A percentile compares a stretch with the other conserved stretches of the same genome.
phyloP scores from a whole-genome alignment of 2,329 filamentous ascomycete species.

The Penicillium expansum region DNA sequence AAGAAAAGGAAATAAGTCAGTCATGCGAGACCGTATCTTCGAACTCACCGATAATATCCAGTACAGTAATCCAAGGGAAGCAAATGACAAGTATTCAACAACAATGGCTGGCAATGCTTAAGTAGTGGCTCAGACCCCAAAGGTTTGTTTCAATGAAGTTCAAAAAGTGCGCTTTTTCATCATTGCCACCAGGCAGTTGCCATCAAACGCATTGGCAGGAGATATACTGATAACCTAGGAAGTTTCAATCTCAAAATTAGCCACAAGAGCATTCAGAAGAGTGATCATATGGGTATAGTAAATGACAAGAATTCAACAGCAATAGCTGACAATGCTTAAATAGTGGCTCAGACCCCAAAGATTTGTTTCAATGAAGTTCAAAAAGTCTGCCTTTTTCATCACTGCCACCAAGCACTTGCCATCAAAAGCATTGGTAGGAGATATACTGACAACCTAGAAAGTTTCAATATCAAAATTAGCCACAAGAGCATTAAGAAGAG shows the following conservation, averaged over 20 bases:
- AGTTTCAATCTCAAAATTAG: background rate
- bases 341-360: background rate
- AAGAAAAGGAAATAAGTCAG: background rate
- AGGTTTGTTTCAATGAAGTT: background rate
- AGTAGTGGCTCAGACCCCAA: background rate
- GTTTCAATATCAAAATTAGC: background rate
- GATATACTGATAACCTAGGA: background rate
- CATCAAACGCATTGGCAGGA: background rate
- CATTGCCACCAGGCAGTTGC: background rate
- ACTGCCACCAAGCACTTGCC: background rate
- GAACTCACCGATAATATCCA: background rate
- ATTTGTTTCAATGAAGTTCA: background rate
- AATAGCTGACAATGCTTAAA: background rate
- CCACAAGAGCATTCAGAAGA: background rate
- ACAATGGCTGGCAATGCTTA: background rate
- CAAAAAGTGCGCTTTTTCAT: background rate
- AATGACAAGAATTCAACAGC: no score
- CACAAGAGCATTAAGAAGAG: background rate
- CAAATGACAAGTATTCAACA: background rate
- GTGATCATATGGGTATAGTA: no score
- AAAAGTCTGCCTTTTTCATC: background rate
- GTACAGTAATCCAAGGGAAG: no score
- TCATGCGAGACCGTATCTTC: background rate
- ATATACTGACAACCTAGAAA: background rate
- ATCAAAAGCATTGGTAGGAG: background rate